Evolutionary conservation across 2,329 filamentous ascomycete species (phyloP).

Genomic region (Cucurbitaria berberidis): DNA sequence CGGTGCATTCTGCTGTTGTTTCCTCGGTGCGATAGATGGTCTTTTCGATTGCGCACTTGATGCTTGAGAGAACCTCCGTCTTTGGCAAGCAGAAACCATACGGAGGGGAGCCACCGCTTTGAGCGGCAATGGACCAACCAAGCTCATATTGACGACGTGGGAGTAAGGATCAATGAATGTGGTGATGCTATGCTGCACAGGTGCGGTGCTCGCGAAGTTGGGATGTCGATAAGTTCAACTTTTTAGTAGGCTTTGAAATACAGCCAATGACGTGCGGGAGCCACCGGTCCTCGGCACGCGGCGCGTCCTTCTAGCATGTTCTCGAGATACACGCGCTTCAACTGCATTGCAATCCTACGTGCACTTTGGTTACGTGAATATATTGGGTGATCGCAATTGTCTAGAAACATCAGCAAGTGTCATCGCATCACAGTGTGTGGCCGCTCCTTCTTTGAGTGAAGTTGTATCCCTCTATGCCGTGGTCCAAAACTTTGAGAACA

Average conservation of each 20-base stretch:
- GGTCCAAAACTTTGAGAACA: not conserved
- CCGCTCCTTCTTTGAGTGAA: not conserved
- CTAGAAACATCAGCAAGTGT: too few relatives aligned
- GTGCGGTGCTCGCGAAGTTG: not conserved
- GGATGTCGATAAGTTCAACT: constrained; percentile 9
- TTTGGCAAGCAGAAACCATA: constrained; percentile 41
- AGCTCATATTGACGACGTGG: constrained; percentile 37
- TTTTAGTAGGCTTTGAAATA: constrained; percentile 10
- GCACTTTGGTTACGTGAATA: not conserved
- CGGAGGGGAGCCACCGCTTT: constrained; percentile 42
- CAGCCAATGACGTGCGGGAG: constrained; percentile 1
- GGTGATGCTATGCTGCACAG: constrained; percentile 11
- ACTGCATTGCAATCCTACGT: not conserved
- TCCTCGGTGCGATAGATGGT: constrained; percentile 28
- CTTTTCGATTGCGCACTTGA: constrained; percentile 34
- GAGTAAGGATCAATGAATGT: constrained; percentile 15
- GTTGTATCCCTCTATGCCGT: not conserved
- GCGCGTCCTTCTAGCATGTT: constrained; percentile 36
- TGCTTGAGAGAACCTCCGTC: constrained; percentile 36
- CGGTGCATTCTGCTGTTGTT: constrained; percentile 27
- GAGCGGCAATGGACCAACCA: constrained; percentile 43
- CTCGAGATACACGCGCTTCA: constrained; percentile 10
- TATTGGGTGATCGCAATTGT: not conserved
- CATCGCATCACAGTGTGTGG: not conserved
- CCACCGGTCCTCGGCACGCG: constrained; percentile 18